Conservation (phyloP, 805 yeast genomes). For the Kuraishia hungarica region DNA sequence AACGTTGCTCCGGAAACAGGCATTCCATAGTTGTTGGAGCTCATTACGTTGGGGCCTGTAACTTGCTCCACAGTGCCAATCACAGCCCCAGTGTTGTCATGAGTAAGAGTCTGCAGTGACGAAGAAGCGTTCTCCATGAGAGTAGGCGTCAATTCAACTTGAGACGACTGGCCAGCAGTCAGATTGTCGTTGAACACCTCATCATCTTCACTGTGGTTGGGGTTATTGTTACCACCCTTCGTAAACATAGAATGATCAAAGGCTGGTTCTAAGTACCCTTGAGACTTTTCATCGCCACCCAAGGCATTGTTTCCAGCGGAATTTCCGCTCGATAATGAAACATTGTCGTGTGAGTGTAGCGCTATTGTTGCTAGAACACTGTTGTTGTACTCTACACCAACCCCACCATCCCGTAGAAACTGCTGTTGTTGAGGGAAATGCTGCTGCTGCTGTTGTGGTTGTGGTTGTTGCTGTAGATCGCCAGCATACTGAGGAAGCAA, state of each 20-base stretch:
- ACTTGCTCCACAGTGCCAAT: no score
- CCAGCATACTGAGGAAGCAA: neutral
- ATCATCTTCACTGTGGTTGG: neutral
- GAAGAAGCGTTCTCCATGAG: neutral
- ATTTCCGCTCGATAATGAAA: neutral
- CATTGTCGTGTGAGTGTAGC: neutral
- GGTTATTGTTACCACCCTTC: neutral
- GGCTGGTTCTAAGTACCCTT: neutral
- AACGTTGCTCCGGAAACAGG: no score
- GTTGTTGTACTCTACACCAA: neutral
- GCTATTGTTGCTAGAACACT: neutral
- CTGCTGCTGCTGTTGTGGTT: neutral
- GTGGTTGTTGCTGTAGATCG: neutral
- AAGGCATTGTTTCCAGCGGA: neutral
- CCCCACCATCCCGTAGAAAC: neutral
- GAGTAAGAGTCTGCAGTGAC: neutral
- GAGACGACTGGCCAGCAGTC: neutral
- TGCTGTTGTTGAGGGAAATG: neutral
- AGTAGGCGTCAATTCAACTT: neutral
- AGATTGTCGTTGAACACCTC: neutral
- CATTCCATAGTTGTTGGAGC: no score
- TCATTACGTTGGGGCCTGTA: no score
- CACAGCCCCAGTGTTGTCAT: neutral
- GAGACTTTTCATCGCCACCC: neutral
- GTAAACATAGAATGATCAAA: neutral